Conservation (phyloP, 768 basidiomycete species). For the Podaxis mareebaensis region DNA sequence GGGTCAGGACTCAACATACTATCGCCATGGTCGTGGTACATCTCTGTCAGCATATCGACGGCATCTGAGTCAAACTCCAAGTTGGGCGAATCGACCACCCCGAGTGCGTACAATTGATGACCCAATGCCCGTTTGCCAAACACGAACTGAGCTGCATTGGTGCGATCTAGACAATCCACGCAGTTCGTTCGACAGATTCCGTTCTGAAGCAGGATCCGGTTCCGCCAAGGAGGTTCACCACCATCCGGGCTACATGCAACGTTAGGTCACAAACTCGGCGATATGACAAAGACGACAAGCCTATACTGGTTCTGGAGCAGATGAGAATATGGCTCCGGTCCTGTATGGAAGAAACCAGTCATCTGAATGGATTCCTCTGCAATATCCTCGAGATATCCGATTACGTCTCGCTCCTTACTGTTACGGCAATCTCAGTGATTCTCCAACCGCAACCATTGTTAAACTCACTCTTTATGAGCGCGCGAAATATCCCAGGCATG, state of each 20-base stretch:
- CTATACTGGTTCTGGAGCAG: constrained; percentile 47
- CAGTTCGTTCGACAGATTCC: constrained; percentile 95
- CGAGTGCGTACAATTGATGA: constrained; percentile 93
- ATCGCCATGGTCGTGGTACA: constrained; percentile 98
- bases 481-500: constrained; percentile 96
- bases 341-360: constrained; percentile 96
- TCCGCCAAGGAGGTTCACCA: constrained; percentile 50
- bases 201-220: constrained; percentile 78
- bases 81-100: constrained; percentile 82
- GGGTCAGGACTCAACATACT: constrained; percentile 49
- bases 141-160: constrained; percentile 95
- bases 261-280: not conserved
- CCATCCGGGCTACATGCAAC: constrained; percentile 20
- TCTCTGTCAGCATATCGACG: constrained; percentile 95
- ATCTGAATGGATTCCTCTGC: constrained; percentile 91
- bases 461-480: constrained; percentile 85
- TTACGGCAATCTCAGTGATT: not conserved
- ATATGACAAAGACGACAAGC: constrained; percentile 29
- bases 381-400: constrained; percentile 90
- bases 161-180: constrained; percentile 95
- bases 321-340: constrained; percentile 82
- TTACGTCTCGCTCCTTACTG: constrained; percentile 95
- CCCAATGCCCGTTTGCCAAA: constrained; percentile 94
- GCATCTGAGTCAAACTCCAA: constrained; percentile 92
- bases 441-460: not conserved